Evolutionary conservation across 306 rosid species (phyloP).

Genomic region (Cicer pinnatifidum): DNA sequence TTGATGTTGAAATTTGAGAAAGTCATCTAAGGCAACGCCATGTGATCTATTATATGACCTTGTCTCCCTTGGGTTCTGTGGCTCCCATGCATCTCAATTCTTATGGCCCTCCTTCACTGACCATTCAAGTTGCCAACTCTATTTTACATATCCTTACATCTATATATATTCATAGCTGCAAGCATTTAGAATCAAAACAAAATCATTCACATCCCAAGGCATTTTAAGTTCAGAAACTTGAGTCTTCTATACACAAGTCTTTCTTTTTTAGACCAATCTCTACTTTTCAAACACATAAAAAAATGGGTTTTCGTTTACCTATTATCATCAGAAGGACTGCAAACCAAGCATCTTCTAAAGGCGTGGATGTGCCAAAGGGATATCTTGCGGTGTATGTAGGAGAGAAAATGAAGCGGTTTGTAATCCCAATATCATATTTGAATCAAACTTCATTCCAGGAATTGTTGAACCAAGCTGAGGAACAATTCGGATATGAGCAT

Average conservation of each 20-base stretch:
- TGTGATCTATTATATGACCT: slow-evolving; percentile 40
- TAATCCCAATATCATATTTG: slow-evolving; percentile 53
- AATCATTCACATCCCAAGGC: slow-evolving; percentile 26
- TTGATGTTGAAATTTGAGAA: not conserved
- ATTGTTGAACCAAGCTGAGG: slow-evolving; percentile 42
- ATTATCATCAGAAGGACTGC: slow-evolving; percentile 14
- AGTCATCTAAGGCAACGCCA: slow-evolving; percentile 39
- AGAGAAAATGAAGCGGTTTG: slow-evolving; percentile 48
- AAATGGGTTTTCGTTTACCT: slow-evolving; percentile 49
- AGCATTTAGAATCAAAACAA: slow-evolving; percentile 35
- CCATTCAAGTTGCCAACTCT: not conserved
- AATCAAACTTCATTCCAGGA: slow-evolving; percentile 55
- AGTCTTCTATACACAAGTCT: not conserved
- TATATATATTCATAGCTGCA: slow-evolving; percentile 36
- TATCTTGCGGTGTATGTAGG: slow-evolving; percentile 55
- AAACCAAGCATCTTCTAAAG: slow-evolving; percentile 38
- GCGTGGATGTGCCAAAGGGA: slow-evolving; percentile 50
- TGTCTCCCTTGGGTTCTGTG: slow-evolving; percentile 39
- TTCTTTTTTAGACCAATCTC: not conserved
- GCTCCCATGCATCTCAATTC: not conserved
- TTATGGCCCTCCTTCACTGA: not conserved
- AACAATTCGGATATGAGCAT: slow-evolving; percentile 61
- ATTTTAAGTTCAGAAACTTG: not conserved
- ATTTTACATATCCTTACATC: slow-evolving; percentile 1
- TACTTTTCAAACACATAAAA: slow-evolving; percentile 18